Conservation (phyloP, 306 rosid genomes). For the Quercus rubra region DNA sequence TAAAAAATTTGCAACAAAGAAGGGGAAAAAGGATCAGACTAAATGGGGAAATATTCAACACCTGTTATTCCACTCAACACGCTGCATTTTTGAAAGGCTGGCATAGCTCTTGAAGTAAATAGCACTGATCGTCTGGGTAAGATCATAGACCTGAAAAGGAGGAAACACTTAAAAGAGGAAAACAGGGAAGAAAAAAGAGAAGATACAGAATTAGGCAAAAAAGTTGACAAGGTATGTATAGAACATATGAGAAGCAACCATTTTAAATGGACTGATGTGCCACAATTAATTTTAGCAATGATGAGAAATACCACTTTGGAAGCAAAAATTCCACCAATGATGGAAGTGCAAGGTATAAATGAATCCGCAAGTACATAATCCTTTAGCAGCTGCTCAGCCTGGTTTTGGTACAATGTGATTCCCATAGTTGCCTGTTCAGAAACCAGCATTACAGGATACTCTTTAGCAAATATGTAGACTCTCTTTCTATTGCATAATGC, state of each 20-base stretch:
- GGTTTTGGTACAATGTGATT: constrained; percentile 63
- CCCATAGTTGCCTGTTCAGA: constrained; percentile 59
- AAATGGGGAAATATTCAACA: constrained; percentile 26
- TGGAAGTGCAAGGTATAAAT: constrained; percentile 58
- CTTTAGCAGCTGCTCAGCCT: constrained; percentile 66
- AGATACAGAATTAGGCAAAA: constrained; percentile 8
- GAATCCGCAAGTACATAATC: constrained; percentile 61
- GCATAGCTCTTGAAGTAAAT: constrained; percentile 83
- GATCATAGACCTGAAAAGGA: constrained; percentile 59
- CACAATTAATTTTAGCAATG: constrained; percentile 12
- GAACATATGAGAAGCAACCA: constrained; percentile 4
- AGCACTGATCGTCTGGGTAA: constrained; percentile 60
- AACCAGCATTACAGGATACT: constrained; percentile 37
- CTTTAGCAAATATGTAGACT: constrained; percentile 18
- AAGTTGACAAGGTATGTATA: neutral
- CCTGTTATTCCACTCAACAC: constrained; percentile 92
- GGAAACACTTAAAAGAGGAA: neutral
- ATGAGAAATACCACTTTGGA: constrained; percentile 70
- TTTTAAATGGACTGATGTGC: neutral
- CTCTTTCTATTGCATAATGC: constrained; percentile 12
- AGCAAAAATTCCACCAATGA: constrained; percentile 65
- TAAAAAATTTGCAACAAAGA: constrained; percentile 7
- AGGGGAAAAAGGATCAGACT: constrained; percentile 12
- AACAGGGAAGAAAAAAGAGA: constrained; percentile 5
- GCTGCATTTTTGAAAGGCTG: constrained; percentile 65